Percentiles rank a stretch among this genome's conserved stretches.
phyloP scores from a whole-genome alignment of 164 flowering plant species.

The Akebia trifoliata region DNA sequence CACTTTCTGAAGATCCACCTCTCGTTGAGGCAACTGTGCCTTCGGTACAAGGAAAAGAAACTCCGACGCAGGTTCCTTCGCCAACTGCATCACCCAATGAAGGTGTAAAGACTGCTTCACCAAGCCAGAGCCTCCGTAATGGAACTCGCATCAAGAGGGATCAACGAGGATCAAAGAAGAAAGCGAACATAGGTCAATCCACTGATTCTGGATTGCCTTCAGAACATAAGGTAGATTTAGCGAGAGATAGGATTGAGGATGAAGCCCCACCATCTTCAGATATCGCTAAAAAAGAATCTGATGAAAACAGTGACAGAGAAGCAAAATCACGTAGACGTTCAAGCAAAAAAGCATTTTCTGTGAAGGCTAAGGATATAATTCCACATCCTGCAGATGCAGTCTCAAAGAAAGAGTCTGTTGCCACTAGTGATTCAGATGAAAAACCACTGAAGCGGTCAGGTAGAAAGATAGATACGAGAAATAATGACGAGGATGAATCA shows the following conservation, averaged over 20 bases:
- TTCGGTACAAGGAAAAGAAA: constrained; percentile 28
- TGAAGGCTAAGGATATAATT: constrained; percentile 25
- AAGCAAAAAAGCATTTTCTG: constrained; percentile 28
- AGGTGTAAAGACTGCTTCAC: constrained; percentile 24
- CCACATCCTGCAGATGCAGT: constrained; percentile 16
- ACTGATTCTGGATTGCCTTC: constrained; percentile 15
- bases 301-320: constrained; percentile 37
- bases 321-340: constrained; percentile 20
- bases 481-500: constrained; percentile 15
- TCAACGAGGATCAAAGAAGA: constrained; percentile 26
- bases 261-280: constrained; percentile 8
- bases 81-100: constrained; percentile 9
- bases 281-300: constrained; percentile 29
- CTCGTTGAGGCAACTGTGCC: constrained; percentile 25
- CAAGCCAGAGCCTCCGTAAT: constrained; percentile 20
- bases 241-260: constrained; percentile 16
- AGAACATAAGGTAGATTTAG: constrained; percentile 9
- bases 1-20: constrained; percentile 29
- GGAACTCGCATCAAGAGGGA: constrained; percentile 30
- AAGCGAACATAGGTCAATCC: constrained; percentile 17
- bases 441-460: constrained; percentile 15
- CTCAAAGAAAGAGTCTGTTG: too few species aligned
- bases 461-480: constrained; percentile 13
- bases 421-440: too few species aligned
- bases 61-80: background rate